Base-by-base conservation (phyloP, 345 rosid species). In the Brassica cretica region DNA sequence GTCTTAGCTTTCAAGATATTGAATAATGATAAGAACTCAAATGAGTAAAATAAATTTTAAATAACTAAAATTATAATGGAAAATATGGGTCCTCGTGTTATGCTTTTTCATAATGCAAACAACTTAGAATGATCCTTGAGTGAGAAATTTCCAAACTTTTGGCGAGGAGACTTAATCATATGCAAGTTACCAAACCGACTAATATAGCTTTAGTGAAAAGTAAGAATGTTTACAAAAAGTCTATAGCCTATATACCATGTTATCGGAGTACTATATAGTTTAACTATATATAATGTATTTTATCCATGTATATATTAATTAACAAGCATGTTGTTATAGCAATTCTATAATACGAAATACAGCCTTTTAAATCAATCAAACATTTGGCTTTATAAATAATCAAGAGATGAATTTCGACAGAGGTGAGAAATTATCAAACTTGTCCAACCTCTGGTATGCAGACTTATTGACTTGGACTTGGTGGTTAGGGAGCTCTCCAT, bases 1-100 rank as follows among this genome's bases (percentile, higher is more conserved):
- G 58, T 49, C 83, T 80, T 80, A 80, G 73, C 83, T 80, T 80
- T 75, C 80, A 80, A 80, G 80, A 75, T 75, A 80, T 30, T 75
- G 27, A 80, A 70, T 71, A 35, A 80, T 75, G 76, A 80, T 80
- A 70, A 56, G 68, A 46, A 18, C 72, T 71, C 11, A 30, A 65
- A 75, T 46, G 76, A 35, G 64, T 64, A 80, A 80, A 80, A 41
- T 29, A 41, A 16, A 6, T 16, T 51, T 0, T 29, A 66, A 66
- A 61, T 51, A 61, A 16, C 7, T 5, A 78, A 39, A 16, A 6
- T 29, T 27, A 12, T 19, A 56, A 14, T 59, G 58, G 55, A 49
- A 49, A 30, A 25, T 32, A 71, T 25, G 27, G 53, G 63, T 30
- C 32, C 44, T 65, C 59, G 67, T 72, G 56, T 37, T 27, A 33